Evolutionary conservation across 2,329 filamentous ascomycete species (phyloP), one percentile per base, ranked within the genome.

Genomic region (Penicillium sp.): DNA sequence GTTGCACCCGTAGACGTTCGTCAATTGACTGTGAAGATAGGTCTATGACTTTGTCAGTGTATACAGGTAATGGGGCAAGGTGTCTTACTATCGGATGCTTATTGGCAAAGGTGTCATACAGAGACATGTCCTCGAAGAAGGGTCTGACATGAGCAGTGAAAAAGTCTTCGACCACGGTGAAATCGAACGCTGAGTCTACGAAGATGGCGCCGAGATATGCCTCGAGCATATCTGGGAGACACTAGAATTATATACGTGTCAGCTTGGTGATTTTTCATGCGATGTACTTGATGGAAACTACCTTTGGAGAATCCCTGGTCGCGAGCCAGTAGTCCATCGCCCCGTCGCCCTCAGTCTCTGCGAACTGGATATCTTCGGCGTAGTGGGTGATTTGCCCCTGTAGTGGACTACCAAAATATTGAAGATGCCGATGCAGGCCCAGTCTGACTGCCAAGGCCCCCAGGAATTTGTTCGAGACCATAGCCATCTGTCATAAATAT

Each of bases 391-490:
- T 79, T 48, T 79, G 77, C 16, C 68, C 58, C 44, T 70, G 66
- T 24, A 74, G 52, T 0, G 71, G 60, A 13, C 51, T 66, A 50
- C 69, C 75, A 55, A 71, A 71, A 57, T 69, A 73, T 63, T 79
- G 81, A 14, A 97, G 74, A 66, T 92, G 86, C 44, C 78, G 82
- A 66, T 96, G 85, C 49, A 97, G 87, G 0, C 82, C 86, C 0
- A 97, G 80, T 43, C 83, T 81, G 3, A 95, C 89, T 53, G 88
- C 88, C 3, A 97, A 77, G 16, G 86, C 89, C 1, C 89, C 90
- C 1, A 96, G 80, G 66, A 97, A 99, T 54, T 92, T 91, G 74
- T 99, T 99, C 47, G 90, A 94, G 0, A 94, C 92, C 89, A 99
- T 96, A n/a, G 92, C 90, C 86, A 95, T 96, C 74, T 78, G 53